Evolutionary conservation across 2,329 filamentous ascomycete genomes (phyloP), one percentile per base, ranked within the genome.

Genomic region (Apiospora arundinis): DNA sequence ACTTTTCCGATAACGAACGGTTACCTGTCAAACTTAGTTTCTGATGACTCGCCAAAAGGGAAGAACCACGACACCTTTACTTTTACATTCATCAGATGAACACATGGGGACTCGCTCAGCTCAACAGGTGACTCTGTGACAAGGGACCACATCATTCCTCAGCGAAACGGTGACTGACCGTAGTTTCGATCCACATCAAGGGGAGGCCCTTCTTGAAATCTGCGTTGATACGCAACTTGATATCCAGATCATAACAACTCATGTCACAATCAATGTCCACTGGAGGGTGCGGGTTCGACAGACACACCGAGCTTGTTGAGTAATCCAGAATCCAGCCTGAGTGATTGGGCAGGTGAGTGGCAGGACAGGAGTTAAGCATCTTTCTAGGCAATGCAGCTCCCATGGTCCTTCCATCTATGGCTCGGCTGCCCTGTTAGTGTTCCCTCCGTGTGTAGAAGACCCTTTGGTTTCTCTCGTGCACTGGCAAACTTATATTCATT

Each of bases 11-110:
- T 14, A n/a, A n/a, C 4, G 56, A 12, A n/a, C 56, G 56, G 56
- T 40, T 63, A n/a, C 56, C 56, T 40, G 56, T 63, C 56, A 63
- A 63, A 63, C 56, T 40, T n/a, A 63, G 56, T 40, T 63, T 32
- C 21, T 4, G 56, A n/a, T 63, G 56, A 63, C 56, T 63, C 56
- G 56, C 56, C 18, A 40, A 40, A 56, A 4, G 21, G 18, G 6
- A n/a, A 56, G 14, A 12, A 14, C 56, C 28, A n/a, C 56, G 18
- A 9, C 56, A 32, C 16, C 25, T 56, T 37, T 37, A 5, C 49
- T 28, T 21, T 32, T 8, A 3, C 25, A n/a, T 14, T 63, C 32
- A 23, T 40, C 56, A 63, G 56, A 63, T 18, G 56, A 63, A 63
- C 32, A 63, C 56, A 63, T 63, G 32, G 32, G 32, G 56, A 21